Percentiles rank a stretch among this genome's conserved stretches.
These are phyloP conservation scores for Emmonsiellopsis sp. DNA, from an alignment of 2,329 filamentous ascomycete species.

Conservation along the genomic window DNA sequence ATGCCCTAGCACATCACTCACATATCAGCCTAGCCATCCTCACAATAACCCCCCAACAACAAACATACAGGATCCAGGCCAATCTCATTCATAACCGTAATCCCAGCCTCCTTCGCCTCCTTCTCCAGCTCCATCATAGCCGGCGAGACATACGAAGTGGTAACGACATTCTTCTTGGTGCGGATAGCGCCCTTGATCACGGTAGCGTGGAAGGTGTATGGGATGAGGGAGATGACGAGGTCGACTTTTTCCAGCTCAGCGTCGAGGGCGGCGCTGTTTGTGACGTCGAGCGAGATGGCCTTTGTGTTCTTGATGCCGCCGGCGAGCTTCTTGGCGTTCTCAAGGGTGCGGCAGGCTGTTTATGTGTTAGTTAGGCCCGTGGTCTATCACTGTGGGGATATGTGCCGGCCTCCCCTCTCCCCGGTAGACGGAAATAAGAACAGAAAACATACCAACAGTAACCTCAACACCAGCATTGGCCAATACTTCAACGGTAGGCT, in stretches of 20 bases:
- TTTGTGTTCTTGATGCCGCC: slow-evolving; percentile 62
- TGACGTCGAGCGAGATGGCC: slow-evolving; percentile 79
- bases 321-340: slow-evolving; percentile 65
- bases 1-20: slow-evolving; percentile 20
- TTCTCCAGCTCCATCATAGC: slow-evolving; percentile 85
- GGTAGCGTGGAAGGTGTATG: slow-evolving; percentile 78
- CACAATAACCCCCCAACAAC: neutral
- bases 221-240: slow-evolving; percentile 73
- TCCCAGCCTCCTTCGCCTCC: slow-evolving; percentile 77
- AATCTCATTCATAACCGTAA: slow-evolving; percentile 97
- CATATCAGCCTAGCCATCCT: neutral
- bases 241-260: slow-evolving; percentile 71
- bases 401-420: no score
- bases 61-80: slow-evolving; percentile 45
- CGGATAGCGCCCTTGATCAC: slow-evolving; percentile 92
- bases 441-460: slow-evolving; percentile 49
- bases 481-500: slow-evolving; percentile 57
- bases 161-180: slow-evolving; percentile 92
- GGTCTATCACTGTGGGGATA: no score
- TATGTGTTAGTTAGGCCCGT: neutral
- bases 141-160: slow-evolving; percentile 85
- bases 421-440: neutral
- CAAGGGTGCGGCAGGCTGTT: slow-evolving; percentile 71
- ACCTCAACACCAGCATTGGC: slow-evolving; percentile 52
- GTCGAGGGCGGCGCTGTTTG: slow-evolving; percentile 66